These are phyloP conservation scores for Penicillium chermesinum DNA, from an alignment of 495 filamentous ascomycete species.

Conservation along the genomic window DNA sequence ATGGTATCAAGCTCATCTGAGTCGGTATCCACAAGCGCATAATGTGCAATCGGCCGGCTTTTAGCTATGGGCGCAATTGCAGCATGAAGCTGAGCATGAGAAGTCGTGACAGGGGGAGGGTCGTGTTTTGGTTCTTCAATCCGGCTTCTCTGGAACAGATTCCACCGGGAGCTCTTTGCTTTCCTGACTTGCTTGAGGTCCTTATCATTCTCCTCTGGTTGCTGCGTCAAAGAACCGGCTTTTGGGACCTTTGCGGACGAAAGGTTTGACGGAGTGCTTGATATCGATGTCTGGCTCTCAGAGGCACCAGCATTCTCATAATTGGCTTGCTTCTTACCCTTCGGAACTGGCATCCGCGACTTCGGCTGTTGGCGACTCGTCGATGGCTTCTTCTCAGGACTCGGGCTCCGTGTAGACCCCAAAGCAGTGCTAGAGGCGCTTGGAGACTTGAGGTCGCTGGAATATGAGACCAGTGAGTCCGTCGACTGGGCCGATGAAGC, in stretches of 20 bases:
- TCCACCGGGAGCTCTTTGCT: constrained; percentile 52
- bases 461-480: constrained; percentile 32
- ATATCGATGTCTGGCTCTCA: constrained; percentile 21
- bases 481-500: constrained; percentile 28
- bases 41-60: constrained; percentile 60
- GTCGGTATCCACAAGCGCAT: constrained; percentile 76
- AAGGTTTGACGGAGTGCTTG: constrained; percentile 24
- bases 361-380: neutral
- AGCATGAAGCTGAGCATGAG: constrained; percentile 32
- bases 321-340: constrained; percentile 6
- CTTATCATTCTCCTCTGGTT: constrained; percentile 4
- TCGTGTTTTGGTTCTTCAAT: constrained; percentile 15
- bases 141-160: constrained; percentile 66
- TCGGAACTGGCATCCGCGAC: constrained; percentile 21
- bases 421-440: constrained; percentile 5
- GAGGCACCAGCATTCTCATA: constrained; percentile 26
- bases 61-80: constrained; percentile 33
- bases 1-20: constrained; percentile 63
- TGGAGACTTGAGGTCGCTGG: constrained; percentile 9
- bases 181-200: constrained; percentile 27
- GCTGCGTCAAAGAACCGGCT: neutral
- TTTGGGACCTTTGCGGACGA: constrained; percentile 15
- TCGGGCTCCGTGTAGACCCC: constrained; percentile 3
- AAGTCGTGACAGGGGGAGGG: constrained; percentile 1
- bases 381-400: constrained; percentile 2